These are phyloP conservation scores for Tremella fuciformis DNA, from an alignment of 768 basidiomycete species.

Conservation along the genomic window DNA sequence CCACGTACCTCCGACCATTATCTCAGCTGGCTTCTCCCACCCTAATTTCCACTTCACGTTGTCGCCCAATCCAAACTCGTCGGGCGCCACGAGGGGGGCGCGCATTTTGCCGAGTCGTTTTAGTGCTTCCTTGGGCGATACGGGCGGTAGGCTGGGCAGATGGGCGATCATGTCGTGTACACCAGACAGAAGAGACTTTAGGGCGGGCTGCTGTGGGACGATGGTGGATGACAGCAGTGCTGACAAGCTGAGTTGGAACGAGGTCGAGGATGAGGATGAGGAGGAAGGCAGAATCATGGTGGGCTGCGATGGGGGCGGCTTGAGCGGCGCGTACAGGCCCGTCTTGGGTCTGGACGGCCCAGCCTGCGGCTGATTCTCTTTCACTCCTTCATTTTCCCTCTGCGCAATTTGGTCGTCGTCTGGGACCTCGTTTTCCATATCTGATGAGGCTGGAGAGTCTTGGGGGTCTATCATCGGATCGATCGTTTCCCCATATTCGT, in stretches of 20 bases:
- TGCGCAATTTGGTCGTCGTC: conserved; percentile 10
- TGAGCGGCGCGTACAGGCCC: conserved; percentile 19
- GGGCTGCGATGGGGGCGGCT: neutral
- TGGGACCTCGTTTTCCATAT: neutral
- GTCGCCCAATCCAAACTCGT: conserved; percentile 52
- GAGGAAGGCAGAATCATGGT: neutral
- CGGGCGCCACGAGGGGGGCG: conserved; percentile 58
- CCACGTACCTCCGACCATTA: conserved; percentile 83
- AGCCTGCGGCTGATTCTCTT: conserved; percentile 22
- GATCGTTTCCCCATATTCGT: conserved; percentile 8
- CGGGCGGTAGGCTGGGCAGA: conserved; percentile 60
- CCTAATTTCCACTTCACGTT: conserved; percentile 79
- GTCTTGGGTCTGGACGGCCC: conserved; percentile 24
- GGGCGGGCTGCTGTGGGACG: conserved; percentile 26
- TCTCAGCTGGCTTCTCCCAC: conserved; percentile 72
- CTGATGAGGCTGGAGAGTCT: conserved; percentile 2
- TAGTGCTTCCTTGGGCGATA: conserved; percentile 66
- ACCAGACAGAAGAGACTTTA: conserved; percentile 65
- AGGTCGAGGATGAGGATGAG: conserved; percentile 52
- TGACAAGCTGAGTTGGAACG: conserved; percentile 80
- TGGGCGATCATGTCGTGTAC: conserved; percentile 66
- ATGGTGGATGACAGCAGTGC: conserved; percentile 45
- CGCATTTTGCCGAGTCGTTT: conserved; percentile 55
- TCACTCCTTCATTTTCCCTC: too few relatives aligned
- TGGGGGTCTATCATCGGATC: conserved; percentile 33